phyloP scores from a whole-genome alignment of 2,329 filamentous ascomycete species.

The Pseudogymnoascus sp. region DNA sequence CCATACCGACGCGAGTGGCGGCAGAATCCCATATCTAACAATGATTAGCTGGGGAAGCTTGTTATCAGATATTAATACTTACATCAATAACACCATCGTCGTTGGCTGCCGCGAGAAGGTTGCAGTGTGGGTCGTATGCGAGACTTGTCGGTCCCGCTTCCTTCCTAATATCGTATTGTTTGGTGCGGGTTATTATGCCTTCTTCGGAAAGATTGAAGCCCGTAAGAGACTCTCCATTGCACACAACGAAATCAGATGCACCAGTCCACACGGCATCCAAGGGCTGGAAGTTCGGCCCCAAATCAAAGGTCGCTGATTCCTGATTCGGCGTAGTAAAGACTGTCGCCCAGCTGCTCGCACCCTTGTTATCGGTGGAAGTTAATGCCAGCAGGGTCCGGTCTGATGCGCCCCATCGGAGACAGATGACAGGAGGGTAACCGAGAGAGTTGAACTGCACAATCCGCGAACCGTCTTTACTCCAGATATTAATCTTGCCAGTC shows the following conservation, averaged over 20 bases:
- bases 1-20: constrained; percentile 35
- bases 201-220: constrained; percentile 40
- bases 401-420: constrained; percentile 53
- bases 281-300: constrained; percentile 38
- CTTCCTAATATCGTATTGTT: constrained; percentile 46
- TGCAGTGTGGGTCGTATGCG: constrained; percentile 48
- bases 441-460: constrained; percentile 49
- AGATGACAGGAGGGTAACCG: constrained; percentile 51
- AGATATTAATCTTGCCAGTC: constrained; percentile 45
- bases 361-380: constrained; percentile 44
- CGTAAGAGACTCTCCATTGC: constrained; percentile 49
- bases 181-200: constrained; percentile 38
- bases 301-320: background rate
- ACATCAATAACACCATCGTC: constrained; percentile 55
- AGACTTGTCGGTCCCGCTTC: constrained; percentile 50
- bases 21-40: constrained; percentile 25
- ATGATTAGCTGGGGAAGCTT: background rate
- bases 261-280: constrained; percentile 55
- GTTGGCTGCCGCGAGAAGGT: constrained; percentile 51
- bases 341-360: constrained; percentile 47
- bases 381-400: constrained; percentile 50
- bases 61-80: constrained; percentile 27
- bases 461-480: constrained; percentile 45
- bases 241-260: constrained; percentile 51
- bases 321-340: constrained; percentile 42